These are phyloP conservation scores for Smittium culicis DNA, from an alignment of 371 early-diverging fungal species.

Conservation along the genomic window DNA sequence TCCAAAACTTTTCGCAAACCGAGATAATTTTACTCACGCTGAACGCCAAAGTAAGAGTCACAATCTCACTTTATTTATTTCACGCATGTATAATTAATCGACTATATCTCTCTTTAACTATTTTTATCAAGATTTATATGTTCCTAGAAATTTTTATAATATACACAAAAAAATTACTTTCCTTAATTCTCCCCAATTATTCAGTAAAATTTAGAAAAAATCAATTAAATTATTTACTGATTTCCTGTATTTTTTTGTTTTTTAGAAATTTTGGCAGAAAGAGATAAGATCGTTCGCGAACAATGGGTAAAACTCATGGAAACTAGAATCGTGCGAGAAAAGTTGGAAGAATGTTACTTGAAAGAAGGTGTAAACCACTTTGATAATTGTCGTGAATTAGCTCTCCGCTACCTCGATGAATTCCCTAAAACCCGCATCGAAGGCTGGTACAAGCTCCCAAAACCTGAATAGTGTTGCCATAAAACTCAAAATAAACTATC, in stretches of 20 bases:
- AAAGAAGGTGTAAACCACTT: conserved; percentile 74
- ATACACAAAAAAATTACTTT: no score
- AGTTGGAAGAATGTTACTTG: conserved; percentile 59
- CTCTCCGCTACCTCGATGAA: conserved; percentile 36
- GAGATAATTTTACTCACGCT: conserved; percentile 29
- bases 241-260: no score
- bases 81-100: no score
- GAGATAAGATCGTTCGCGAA: conserved; percentile 58
- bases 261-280: no score
- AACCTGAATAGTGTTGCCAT: not conserved
- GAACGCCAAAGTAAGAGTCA: conserved; percentile 27
- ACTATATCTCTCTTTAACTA: no score
- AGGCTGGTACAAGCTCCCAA: conserved; percentile 4
- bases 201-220: no score
- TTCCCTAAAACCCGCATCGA: conserved; percentile 23
- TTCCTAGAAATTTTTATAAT: no score
- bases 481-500: no score
- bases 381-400: conserved; percentile 50
- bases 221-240: no score
- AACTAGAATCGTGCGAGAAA: conserved; percentile 51
- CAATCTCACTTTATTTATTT: not conserved
- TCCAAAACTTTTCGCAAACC: conserved; percentile 25
- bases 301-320: conserved; percentile 74
- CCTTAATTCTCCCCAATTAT: no score
- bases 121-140: no score